Evolutionary conservation across 768 basidiomycete genomes (phyloP).

Genomic region (Tulasnella sp.): DNA sequence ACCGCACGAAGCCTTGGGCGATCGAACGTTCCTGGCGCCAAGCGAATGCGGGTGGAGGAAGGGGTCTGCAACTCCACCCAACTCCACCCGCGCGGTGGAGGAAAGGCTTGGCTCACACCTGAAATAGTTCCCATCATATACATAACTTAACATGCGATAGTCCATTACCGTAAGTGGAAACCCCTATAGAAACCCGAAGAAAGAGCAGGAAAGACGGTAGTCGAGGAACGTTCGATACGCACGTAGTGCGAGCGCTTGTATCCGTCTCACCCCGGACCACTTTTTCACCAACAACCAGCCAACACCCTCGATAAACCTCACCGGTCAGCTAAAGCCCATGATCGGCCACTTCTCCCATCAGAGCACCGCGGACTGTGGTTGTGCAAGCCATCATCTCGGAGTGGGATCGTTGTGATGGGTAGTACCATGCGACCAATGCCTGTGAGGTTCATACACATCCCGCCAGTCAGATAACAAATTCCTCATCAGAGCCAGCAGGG

Average conservation of each 20-base stretch:
- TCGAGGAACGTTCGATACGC: neutral
- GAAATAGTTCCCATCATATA: too few species aligned
- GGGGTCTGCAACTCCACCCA: neutral
- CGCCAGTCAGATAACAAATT: neutral
- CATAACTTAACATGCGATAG: too few species aligned
- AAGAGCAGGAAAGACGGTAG: neutral
- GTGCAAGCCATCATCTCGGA: constrained; percentile 17
- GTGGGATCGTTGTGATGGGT: constrained; percentile 1
- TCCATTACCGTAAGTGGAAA: too few species aligned
- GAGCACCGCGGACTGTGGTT: neutral
- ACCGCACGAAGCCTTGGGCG: neutral
- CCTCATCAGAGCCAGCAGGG: too few species aligned
- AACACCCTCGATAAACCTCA: neutral
- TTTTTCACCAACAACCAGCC: neutral
- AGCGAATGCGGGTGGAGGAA: neutral
- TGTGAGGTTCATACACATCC: neutral
- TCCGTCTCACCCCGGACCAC: neutral
- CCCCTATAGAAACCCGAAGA: neutral
- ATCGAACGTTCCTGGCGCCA: neutral
- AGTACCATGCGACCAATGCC: constrained; percentile 18
- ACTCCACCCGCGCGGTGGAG: too few species aligned
- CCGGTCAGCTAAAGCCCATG: neutral
- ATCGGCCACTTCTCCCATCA: neutral
- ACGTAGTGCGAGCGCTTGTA: neutral
- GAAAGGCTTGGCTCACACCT: too few species aligned